Evolutionary conservation across 495 filamentous ascomycete species (phyloP).

Genomic region (Annulohypoxylon maeteangense): DNA sequence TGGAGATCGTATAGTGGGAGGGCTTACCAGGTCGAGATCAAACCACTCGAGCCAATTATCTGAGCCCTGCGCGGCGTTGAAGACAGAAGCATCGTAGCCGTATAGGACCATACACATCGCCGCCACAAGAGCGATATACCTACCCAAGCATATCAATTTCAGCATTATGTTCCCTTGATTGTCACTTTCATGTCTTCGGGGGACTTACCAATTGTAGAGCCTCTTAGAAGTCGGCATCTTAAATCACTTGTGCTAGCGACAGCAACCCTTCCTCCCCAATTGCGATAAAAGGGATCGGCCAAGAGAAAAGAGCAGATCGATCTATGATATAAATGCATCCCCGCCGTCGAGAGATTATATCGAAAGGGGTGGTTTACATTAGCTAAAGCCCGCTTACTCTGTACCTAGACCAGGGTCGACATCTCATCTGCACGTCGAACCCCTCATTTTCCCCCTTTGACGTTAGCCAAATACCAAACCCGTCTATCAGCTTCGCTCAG

Average conservation of each 20-base stretch:
- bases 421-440: conserved; percentile 3
- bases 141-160: conserved; percentile 31
- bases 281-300: neutral
- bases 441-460: neutral
- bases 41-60: conserved; percentile 70
- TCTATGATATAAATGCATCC: conserved; percentile 12
- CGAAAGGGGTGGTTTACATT: neutral
- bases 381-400: conserved; percentile 11
- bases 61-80: conserved; percentile 70
- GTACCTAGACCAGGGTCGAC: conserved; percentile 2
- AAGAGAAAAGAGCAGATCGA: neutral
- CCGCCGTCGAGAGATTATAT: neutral
- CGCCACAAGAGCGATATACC: conserved; percentile 71
- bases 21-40: conserved; percentile 57
- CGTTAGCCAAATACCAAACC: neutral
- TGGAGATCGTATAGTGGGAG: neutral
- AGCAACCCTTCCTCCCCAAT: neutral
- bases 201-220: conserved; percentile 51
- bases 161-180: neutral
- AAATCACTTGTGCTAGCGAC: neutral
- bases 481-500: neutral
- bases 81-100: conserved; percentile 74
- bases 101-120: conserved; percentile 75
- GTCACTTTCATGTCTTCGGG: neutral
- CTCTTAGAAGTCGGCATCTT: conserved; percentile 49